Conservation (phyloP, 208 protist species). For the Wallacemonas sp. region DNA sequence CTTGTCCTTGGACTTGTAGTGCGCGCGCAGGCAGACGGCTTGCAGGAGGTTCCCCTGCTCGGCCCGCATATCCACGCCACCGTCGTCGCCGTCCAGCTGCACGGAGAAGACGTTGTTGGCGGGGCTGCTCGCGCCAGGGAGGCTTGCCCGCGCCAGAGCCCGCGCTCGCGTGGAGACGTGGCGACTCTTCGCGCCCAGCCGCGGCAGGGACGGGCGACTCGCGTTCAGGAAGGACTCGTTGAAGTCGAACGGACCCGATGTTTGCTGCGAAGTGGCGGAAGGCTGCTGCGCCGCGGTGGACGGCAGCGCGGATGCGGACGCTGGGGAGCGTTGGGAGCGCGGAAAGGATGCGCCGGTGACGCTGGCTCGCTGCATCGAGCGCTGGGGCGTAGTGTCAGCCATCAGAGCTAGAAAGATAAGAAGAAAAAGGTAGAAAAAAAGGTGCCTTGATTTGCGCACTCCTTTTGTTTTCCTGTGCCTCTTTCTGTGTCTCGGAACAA, state of each 20-base stretch:
- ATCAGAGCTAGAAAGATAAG: slow-evolving; percentile 12
- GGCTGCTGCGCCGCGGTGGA: not conserved
- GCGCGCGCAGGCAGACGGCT: slow-evolving; percentile 52
- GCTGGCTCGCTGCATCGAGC: not conserved
- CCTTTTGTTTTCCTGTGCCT: not conserved
- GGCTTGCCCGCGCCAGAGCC: not conserved
- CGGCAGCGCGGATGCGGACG: not conserved
- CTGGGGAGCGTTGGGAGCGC: not conserved
- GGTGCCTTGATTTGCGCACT: not conserved
- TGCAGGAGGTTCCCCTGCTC: slow-evolving; percentile 46
- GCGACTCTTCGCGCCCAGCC: not conserved
- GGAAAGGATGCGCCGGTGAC: not conserved
- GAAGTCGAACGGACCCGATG: not conserved
- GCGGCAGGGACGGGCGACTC: not conserved
- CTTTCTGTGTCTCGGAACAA: not conserved
- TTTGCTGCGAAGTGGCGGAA: not conserved
- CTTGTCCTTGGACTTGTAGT: slow-evolving; percentile 74
- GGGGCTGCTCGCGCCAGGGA: not conserved
- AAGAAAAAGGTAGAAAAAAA: slow-evolving; percentile 6
- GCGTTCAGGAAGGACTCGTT: not conserved
- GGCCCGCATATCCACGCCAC: slow-evolving; percentile 74
- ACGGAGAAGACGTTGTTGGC: slow-evolving; percentile 48
- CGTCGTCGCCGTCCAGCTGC: slow-evolving; percentile 68
- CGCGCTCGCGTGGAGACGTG: not conserved
- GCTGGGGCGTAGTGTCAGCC: not conserved